Percentiles rank a stretch among this genome's conserved stretches.
Conservation (phyloP, 345 rosid genomes). For the Psidium guajava region DNA sequence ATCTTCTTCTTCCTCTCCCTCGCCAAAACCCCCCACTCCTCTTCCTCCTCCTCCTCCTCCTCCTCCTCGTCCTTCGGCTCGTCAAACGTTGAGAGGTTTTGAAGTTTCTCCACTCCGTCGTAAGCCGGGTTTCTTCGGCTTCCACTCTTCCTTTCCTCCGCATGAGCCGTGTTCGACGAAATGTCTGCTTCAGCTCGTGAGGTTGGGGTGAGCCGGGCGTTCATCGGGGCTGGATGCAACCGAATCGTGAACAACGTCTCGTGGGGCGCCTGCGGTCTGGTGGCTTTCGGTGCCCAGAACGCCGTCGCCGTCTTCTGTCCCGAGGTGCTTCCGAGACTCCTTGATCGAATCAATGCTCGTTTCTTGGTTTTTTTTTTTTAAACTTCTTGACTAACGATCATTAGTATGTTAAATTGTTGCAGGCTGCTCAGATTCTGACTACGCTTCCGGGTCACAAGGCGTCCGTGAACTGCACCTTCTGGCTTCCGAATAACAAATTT, state of each 20-base stretch:
- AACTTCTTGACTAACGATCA: neutral
- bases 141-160: neutral
- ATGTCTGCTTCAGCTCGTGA: conserved; percentile 1
- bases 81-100: neutral
- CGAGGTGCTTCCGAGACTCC: conserved; percentile 19
- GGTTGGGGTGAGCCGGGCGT: conserved; percentile 45
- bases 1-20: neutral
- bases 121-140: neutral
- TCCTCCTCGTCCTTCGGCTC: neutral
- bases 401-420: neutral
- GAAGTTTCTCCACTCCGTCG: neutral
- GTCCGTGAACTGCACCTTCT: conserved; percentile 75
- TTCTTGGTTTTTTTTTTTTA: neutral
- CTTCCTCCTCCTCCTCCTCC: neutral
- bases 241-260: conserved; percentile 80
- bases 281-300: conserved; percentile 79
- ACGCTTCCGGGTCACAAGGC: conserved; percentile 87
- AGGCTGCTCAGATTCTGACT: conserved; percentile 76
- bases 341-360: neutral
- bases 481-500: conserved; percentile 74
- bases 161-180: neutral
- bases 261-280: conserved; percentile 78
- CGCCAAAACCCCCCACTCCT: neutral
- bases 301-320: conserved; percentile 79
- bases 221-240: conserved; percentile 95